Evolutionary conservation across 2,329 filamentous ascomycete species (phyloP), one percentile per base, ranked within the genome.

Genomic region (Trichophyton benhamiae): DNA sequence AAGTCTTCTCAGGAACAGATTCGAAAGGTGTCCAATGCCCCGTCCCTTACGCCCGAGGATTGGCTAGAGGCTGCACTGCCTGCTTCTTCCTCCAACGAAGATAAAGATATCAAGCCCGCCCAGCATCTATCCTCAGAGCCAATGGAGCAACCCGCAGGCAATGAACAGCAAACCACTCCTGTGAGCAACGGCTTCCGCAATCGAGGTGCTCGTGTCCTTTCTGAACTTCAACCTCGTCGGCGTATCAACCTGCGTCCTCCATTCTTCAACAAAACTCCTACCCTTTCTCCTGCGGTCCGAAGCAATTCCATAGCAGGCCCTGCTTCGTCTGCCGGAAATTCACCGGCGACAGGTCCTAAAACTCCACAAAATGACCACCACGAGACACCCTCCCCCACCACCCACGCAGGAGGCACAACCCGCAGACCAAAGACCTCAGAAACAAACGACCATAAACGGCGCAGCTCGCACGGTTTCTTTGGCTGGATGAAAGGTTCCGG

Each of bases 11-110:
- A 20, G 11, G 41, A n/a, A 8, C 57, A 59, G 20, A 27, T 36
- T 38, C 58, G 13, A 44, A 38, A 66, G 63, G 33, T 58, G 17
- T 66, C 68, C 1, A 60, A 58, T 42, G 73, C 72, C 1, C 68
- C 70, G 3, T 71, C 70, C 2, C 64, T 76, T n/a, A 74, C 73
- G 2, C 72, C 74, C 3, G 69, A 75, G 58, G 75, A 76, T 58
- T 76, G 75, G 75, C 61, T 76, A 41, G 74, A 75, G 41, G 75
- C 75, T 22, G 74, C 73, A 22, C 70, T 70, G 61, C 63, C 71
- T 48, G 63, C 58, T 20, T 60, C 36, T 53, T 25, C 46, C 9
- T n/a, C 11, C 15, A 25, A n/a, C 15, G 33, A 17, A 38, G 11
- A 15, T n/a, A 57, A 57, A 36, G 25, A 33, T 41, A 25, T 9